Conservation (phyloP, 495 filamentous ascomycete species). For the Aspergillus leporis region DNA sequence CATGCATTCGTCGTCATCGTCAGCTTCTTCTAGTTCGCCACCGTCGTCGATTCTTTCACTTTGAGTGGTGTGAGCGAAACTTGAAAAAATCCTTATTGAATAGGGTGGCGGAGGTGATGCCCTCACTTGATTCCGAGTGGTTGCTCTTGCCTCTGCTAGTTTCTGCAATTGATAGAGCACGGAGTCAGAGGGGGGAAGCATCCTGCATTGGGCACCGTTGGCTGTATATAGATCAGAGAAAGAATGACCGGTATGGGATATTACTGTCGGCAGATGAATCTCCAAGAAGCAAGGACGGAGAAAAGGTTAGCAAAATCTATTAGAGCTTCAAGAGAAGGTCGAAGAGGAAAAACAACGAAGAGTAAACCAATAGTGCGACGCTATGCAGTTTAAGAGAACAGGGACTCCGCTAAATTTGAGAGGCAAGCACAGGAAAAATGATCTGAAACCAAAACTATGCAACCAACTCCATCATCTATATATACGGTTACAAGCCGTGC, state of each 20-base stretch:
- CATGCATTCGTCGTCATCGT: background rate
- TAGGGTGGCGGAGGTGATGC: slow-evolving; percentile 20
- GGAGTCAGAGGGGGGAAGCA: slow-evolving; percentile 26
- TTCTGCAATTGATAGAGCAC: slow-evolving; percentile 28
- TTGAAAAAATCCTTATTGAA: slow-evolving; percentile 6
- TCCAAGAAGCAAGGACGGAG: background rate
- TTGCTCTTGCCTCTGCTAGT: slow-evolving; percentile 17
- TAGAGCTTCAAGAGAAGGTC: background rate
- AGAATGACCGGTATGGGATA: background rate
- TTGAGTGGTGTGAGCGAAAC: slow-evolving; percentile 7
- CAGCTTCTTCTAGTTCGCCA: slow-evolving; percentile 7
- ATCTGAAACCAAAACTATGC: background rate
- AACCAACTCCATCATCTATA: background rate
- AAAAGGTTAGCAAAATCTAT: background rate
- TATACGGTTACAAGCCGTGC: background rate
- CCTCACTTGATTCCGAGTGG: slow-evolving; percentile 1
- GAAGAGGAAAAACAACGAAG: background rate
- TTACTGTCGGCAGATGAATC: background rate
- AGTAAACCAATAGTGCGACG: background rate
- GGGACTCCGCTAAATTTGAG: background rate
- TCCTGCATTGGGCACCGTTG: slow-evolving; percentile 6
- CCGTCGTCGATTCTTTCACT: slow-evolving; percentile 15
- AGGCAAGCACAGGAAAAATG: background rate
- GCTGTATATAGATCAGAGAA: background rate
- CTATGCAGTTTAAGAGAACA: background rate